Conservation (phyloP, 1,284 basidiomycete genomes). For the Malassezia yamatoensis region DNA sequence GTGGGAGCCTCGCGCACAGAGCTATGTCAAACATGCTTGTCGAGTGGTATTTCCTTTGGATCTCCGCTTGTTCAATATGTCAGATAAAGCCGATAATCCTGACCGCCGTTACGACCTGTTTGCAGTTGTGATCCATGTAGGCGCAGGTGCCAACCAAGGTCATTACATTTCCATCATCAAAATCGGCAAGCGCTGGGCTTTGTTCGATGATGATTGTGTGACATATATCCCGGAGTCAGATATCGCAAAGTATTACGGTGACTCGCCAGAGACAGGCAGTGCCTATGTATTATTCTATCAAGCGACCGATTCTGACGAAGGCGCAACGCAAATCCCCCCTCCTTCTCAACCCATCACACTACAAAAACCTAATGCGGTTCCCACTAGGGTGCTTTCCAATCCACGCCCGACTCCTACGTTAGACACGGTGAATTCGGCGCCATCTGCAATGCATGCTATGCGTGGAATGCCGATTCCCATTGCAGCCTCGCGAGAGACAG, state of each 20-base stretch:
- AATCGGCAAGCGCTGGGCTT: constrained; percentile 68
- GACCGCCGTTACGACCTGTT: constrained; percentile 81
- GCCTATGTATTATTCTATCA: constrained; percentile 98
- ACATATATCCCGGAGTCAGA: constrained; percentile 76
- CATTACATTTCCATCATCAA: constrained; percentile 94
- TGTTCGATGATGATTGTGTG: constrained; percentile 92
- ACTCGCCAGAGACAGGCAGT: constrained; percentile 65
- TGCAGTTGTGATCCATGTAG: constrained; percentile 93
- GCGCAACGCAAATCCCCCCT: not conserved
- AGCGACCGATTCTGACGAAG: constrained; percentile 59
- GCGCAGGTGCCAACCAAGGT: constrained; percentile 87
- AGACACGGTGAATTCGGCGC: not conserved
- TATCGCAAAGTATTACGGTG: constrained; percentile 87
- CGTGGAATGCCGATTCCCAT: not conserved
- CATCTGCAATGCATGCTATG: not conserved
- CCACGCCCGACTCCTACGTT: no score
- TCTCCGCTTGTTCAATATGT: constrained; percentile 87
- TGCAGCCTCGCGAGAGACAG: not conserved
- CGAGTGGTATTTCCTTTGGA: constrained; percentile 91
- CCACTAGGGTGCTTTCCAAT: no score
- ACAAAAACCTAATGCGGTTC: no score
- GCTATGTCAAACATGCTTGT: constrained; percentile 87
- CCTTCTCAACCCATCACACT: no score
- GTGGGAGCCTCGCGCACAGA: constrained; percentile 77
- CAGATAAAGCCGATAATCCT: constrained; percentile 80